phyloP scores from a whole-genome alignment of 371 early-diverging fungal genomes.

The Capniomyces stellatus region DNA sequence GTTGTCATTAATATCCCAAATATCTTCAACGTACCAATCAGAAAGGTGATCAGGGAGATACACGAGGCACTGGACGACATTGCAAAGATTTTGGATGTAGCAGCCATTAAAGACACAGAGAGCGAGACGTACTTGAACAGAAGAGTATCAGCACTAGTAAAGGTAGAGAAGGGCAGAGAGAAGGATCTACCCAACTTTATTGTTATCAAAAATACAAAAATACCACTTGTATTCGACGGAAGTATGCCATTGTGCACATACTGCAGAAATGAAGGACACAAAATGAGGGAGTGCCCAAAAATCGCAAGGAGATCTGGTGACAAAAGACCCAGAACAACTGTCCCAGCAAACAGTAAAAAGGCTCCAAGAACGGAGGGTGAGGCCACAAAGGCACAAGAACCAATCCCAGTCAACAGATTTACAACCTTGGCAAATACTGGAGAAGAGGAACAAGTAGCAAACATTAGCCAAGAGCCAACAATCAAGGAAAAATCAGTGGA shows the following conservation, averaged over 20 bases:
- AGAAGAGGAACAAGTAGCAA: no score
- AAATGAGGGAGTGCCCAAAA: not conserved
- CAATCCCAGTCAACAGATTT: no score
- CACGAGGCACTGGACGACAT: not conserved
- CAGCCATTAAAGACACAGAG: not conserved
- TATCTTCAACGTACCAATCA: not conserved
- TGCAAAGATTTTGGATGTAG: not conserved
- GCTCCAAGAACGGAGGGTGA: no score
- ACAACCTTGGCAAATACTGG: no score
- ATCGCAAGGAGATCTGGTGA: not conserved
- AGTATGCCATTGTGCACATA: not conserved
- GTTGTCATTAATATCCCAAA: not conserved
- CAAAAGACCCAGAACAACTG: not conserved
- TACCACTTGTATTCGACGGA: not conserved
- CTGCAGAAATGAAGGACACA: not conserved
- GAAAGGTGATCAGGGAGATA: not conserved
- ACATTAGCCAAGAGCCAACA: no score
- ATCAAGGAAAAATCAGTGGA: no score
- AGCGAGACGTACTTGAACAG: not conserved
- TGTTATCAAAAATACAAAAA: not conserved
- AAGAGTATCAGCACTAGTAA: not conserved
- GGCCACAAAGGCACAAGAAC: no score
- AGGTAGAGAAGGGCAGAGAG: not conserved
- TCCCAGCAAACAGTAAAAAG: not conserved
- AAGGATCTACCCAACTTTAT: not conserved